phyloP scores from a whole-genome alignment of 441 rosid species.

The Kokia cookei region DNA sequence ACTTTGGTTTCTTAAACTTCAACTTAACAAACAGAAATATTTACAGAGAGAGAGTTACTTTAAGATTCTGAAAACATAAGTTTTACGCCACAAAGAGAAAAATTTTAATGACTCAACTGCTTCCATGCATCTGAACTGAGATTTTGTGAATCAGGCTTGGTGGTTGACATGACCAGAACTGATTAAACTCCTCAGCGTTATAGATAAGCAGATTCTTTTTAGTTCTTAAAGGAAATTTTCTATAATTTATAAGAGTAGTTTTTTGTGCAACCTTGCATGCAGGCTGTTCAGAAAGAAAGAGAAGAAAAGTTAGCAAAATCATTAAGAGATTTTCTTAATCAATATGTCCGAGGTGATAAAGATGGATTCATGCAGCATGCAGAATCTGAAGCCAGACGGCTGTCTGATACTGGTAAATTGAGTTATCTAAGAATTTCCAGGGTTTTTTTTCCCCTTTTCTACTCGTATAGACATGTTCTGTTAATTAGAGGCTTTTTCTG shows the following conservation, averaged over 20 bases:
- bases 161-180: not conserved
- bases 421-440: not conserved
- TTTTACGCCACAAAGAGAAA: not conserved
- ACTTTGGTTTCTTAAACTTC: not conserved
- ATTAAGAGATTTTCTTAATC: constrained; percentile 58
- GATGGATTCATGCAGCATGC: constrained; percentile 57
- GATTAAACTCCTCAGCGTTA: not conserved
- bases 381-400: constrained; percentile 75
- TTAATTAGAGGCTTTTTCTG: not conserved
- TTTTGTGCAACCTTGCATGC: constrained; percentile 2
- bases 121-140: not conserved
- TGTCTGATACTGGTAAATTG: constrained; percentile 54
- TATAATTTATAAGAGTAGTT: not conserved
- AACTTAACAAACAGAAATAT: not conserved
- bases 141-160: not conserved
- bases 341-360: constrained; percentile 72
- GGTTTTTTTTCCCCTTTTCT: not conserved
- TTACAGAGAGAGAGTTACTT: not conserved
- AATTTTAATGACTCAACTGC: not conserved
- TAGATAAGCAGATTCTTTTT: not conserved
- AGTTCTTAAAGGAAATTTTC: not conserved
- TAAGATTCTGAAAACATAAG: not conserved
- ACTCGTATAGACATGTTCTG: not conserved
- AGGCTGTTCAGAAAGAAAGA: constrained; percentile 87
- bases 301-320: constrained; percentile 77